These are phyloP conservation scores for Cutaneotrichosporon cavernicola DNA, from an alignment of 1,284 basidiomycete species.

Conservation along the genomic window DNA sequence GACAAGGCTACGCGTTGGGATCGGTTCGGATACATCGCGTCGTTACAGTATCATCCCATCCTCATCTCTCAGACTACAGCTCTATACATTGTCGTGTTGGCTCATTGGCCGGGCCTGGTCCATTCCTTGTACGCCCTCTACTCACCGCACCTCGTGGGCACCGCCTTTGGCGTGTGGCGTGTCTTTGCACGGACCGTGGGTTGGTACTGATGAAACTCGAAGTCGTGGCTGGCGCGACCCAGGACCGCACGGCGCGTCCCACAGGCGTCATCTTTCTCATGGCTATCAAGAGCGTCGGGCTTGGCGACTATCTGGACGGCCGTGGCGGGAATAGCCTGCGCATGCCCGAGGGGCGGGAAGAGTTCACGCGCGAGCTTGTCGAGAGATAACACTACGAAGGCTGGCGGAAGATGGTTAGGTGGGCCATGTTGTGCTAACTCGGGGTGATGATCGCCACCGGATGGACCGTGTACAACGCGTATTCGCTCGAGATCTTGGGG, in stretches of 20 bases:
- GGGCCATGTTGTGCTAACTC: no score
- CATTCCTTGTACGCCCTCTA: no score
- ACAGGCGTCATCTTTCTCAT: slow-evolving; percentile 50
- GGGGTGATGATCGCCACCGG: no score
- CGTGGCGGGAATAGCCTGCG: slow-evolving; percentile 33
- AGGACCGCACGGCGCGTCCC: slow-evolving; percentile 43
- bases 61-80: slow-evolving; percentile 41
- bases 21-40: no score
- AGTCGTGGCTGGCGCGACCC: slow-evolving; percentile 44
- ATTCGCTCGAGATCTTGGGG: no score
- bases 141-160: slow-evolving; percentile 48
- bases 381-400: slow-evolving; percentile 19
- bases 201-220: no score
- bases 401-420: slow-evolving; percentile 7
- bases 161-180: slow-evolving; percentile 41
- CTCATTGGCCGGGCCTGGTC: no score
- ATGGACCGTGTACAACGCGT: no score
- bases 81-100: no score
- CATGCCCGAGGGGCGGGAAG: slow-evolving; percentile 33
- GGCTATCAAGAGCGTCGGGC: slow-evolving; percentile 42
- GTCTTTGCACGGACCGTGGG: slow-evolving; percentile 33
- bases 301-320: slow-evolving; percentile 33
- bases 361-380: no score
- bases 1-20: no score
- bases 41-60: slow-evolving; percentile 34